Percentiles rank a stretch among this genome's conserved stretches.
Conservation (phyloP, 2,329 filamentous ascomycete genomes). For the Hymenoscyphus albidus region DNA sequence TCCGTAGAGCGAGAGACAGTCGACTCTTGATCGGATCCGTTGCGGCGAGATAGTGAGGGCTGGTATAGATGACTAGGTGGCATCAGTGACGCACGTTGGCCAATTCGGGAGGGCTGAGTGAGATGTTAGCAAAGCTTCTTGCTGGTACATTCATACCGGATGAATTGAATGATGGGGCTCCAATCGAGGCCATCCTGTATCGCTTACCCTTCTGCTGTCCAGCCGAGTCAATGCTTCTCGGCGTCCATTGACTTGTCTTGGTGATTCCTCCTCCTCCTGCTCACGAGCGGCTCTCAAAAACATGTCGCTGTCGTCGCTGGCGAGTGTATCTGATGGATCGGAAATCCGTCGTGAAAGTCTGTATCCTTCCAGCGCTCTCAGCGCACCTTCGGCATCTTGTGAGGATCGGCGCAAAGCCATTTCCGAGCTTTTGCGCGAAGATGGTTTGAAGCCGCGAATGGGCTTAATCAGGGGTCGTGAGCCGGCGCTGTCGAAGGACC, state of each 20-base stretch:
- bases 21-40: conserved; percentile 31
- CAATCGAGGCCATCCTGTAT: background rate
- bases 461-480: conserved; percentile 28
- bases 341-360: conserved; percentile 14
- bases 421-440: conserved; percentile 26
- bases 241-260: conserved; percentile 17
- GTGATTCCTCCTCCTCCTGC: conserved; percentile 25
- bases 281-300: conserved; percentile 33
- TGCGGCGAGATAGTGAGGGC: conserved; percentile 25
- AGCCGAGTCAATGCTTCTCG: conserved; percentile 18
- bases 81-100: conserved; percentile 30
- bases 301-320: conserved; percentile 34
- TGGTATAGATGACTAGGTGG: conserved; percentile 22
- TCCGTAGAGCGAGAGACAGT: conserved; percentile 23
- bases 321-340: conserved; percentile 27
- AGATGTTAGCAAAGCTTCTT: background rate
- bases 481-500: conserved; percentile 11
- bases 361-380: conserved; percentile 29
- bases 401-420: conserved; percentile 25
- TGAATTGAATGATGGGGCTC: background rate
- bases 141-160: background rate
- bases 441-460: conserved; percentile 30
- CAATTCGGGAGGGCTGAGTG: conserved; percentile 18
- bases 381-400: conserved; percentile 29
- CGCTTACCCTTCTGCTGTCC: conserved; percentile 28